Evolutionary conservation across 495 filamentous ascomycete species (phyloP), one percentile per base, ranked within the genome.

Genomic region (Chaetomium cochliodes): DNA sequence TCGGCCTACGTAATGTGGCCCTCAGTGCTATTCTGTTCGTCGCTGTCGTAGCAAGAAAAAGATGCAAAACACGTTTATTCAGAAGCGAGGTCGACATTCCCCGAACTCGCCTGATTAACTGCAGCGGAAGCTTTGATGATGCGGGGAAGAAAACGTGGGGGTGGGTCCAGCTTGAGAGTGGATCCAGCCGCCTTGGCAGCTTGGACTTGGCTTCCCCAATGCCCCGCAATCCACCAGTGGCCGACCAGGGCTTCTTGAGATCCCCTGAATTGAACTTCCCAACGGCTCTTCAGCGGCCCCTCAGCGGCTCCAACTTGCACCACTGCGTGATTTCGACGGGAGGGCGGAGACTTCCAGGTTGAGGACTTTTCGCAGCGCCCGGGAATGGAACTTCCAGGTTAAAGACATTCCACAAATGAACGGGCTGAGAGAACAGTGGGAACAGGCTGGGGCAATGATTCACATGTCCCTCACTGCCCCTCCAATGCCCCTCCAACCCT

Each of bases 171-270:
- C 16, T 22, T 0, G 3, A 23, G 16, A 1, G 41, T 44, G 41
- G 41, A 11, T 44, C 41, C 41, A 15, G 41, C 41, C 44, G 44
- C 16, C 44, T 47, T 18, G 44, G 44, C n/a, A 18, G 44, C 7
- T 47, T 47, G 44, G 44, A 47, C 50, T 51, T 62, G 47, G 59
- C 47, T 62, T 62, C 59, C n/a, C 59, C 59, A 62, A 62, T 41
- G 33, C 41, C 37, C 59, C 59, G 25, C 59, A 58, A 28, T 58
- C 55, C 55, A 58, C 55, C 55, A 58, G 55, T 58, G 55, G 39
- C 30, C 26, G 23, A 18, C 8, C 23, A 25, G 25, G 50, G 13
- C 23, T 28, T 44, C 23, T 28, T 44, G 33, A 3, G 5, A 4
- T 58, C 16, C 56, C 20, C 37, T 16, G 56, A 42, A 58, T n/a